phyloP scores from a whole-genome alignment of 75 land plant species.

The Sequoiadendron giganteum region DNA sequence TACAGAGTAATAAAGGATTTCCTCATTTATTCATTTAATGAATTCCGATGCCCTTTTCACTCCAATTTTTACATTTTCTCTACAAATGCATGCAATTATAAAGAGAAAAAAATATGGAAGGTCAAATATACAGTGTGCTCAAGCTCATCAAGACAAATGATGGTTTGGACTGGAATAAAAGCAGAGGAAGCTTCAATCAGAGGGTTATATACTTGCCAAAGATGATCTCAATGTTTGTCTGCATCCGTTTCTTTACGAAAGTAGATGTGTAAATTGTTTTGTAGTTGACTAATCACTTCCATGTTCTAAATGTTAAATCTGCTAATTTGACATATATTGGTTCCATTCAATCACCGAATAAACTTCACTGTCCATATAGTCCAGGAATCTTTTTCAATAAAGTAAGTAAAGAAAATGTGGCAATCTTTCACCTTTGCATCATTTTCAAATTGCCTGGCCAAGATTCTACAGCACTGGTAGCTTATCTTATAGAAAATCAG shows the following conservation, averaged over 20 bases:
- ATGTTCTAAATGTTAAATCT: not conserved
- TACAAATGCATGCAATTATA: not conserved
- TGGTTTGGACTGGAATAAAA: not conserved
- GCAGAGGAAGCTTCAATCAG: not conserved
- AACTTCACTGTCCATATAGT: not conserved
- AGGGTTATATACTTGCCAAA: not conserved
- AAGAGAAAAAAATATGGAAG: not conserved
- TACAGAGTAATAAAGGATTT: not conserved
- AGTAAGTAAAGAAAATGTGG: not conserved
- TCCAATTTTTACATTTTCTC: not conserved
- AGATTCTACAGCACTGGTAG: not conserved
- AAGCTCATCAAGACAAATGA: not conserved
- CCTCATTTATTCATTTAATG: not conserved
- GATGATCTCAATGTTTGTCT: not conserved
- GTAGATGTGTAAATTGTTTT: not conserved
- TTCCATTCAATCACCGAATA: not conserved
- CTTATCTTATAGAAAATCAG: conserved; percentile 5
- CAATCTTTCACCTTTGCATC: not conserved
- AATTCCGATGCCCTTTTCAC: not conserved
- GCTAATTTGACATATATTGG: not conserved
- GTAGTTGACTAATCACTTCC: not conserved
- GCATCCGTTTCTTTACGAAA: not conserved
- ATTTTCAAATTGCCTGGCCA: not conserved
- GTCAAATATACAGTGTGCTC: not conserved
- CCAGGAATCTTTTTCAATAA: not conserved